These are phyloP conservation scores for Pulicaria dysenterica DNA, from an alignment of 129 eudicot species.

Conservation along the genomic window DNA sequence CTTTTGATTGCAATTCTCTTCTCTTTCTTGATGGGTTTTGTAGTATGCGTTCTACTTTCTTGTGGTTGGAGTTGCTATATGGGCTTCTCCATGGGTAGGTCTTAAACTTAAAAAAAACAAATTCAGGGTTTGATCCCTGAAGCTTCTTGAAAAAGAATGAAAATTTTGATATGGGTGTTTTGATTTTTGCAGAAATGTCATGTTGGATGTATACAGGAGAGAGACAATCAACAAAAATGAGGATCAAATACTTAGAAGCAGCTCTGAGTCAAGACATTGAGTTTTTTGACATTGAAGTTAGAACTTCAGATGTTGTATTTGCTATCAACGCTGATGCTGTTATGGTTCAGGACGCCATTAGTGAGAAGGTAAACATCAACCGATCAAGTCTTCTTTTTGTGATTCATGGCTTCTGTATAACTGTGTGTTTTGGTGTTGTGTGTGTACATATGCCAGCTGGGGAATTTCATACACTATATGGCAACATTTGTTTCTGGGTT, in stretches of 20 bases:
- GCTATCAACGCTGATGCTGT: conserved; percentile 98
- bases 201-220: conserved; percentile 99
- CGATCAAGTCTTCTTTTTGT: conserved; percentile 16
- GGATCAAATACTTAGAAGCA: conserved; percentile 90
- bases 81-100: conserved; percentile 99
- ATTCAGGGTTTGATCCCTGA: conserved; percentile 69
- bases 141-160: conserved; percentile 49
- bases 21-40: conserved; percentile 66
- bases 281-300: conserved; percentile 86
- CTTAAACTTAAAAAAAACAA: conserved; percentile 52
- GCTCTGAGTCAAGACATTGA: conserved; percentile 95
- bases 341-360: conserved; percentile 97
- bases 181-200: conserved; percentile 70
- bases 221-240: conserved; percentile 94
- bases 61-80: conserved; percentile 96
- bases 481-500: conserved; percentile 94
- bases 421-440: conserved; percentile 29
- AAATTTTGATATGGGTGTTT: conserved; percentile 28
- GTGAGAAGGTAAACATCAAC: conserved; percentile 71
- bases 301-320: conserved; percentile 91
- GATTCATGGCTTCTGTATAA: not conserved
- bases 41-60: conserved; percentile 99
- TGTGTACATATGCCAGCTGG: conserved; percentile 61
- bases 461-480: conserved; percentile 89
- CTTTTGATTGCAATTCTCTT: conserved; percentile 63